A percentile compares a stretch with the other conserved stretches of the same genome.
These are phyloP conservation scores for Malassezia pachydermatis DNA, from an alignment of 1,284 basidiomycete genomes.

Conservation along the genomic window DNA sequence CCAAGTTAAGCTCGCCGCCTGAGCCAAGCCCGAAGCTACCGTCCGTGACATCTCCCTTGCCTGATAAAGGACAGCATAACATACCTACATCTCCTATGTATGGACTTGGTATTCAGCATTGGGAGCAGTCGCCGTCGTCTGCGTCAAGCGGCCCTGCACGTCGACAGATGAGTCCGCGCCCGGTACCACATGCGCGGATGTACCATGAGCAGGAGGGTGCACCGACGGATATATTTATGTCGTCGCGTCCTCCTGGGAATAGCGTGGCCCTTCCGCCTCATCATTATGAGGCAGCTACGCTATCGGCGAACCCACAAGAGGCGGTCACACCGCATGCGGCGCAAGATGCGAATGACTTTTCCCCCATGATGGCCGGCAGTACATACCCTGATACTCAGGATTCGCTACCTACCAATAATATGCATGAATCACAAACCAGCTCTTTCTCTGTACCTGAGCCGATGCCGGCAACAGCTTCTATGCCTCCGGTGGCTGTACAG, in stretches of 20 bases:
- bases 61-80: not conserved
- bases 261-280: slow-evolving; percentile 4
- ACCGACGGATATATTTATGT: slow-evolving; percentile 5
- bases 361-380: no score
- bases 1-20: not conserved
- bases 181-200: slow-evolving; percentile 7
- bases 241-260: not conserved
- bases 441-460: no score
- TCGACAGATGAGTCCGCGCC: no score
- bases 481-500: no score
- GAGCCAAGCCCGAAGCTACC: not conserved
- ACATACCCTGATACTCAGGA: no score
- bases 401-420: no score
- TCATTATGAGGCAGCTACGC: not conserved
- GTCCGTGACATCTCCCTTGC: not conserved
- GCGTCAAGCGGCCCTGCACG: not conserved
- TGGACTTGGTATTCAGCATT: slow-evolving; percentile 6
- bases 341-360: no score
- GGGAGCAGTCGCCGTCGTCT: not conserved
- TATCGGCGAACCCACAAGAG: not conserved
- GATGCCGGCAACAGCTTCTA: no score
- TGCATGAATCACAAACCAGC: no score
- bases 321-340: not conserved
- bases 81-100: not conserved
- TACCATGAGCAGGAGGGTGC: not conserved